phyloP scores from a whole-genome alignment of 1,284 basidiomycete species.

The Thecaphora frezii region DNA sequence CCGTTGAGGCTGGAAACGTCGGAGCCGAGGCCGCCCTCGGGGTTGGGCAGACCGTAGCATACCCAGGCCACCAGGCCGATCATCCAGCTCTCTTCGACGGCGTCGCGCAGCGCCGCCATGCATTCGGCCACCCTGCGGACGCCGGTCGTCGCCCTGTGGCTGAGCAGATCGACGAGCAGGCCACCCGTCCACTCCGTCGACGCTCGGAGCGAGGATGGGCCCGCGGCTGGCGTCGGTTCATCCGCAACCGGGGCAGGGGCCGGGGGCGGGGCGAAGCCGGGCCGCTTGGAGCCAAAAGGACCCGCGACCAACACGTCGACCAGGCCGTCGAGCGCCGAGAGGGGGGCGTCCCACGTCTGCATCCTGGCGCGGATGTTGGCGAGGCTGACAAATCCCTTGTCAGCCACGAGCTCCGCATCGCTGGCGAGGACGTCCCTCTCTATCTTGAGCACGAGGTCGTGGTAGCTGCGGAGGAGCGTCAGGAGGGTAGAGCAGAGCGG shows the following conservation, averaged over 20 bases:
- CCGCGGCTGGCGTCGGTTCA: too few species aligned
- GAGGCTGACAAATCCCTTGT: conserved; percentile 30
- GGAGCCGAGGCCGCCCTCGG: conserved; percentile 14
- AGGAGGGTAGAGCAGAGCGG: conserved; percentile 38
- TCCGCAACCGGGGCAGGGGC: too few species aligned
- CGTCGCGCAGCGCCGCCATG: conserved; percentile 26
- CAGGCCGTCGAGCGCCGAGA: conserved; percentile 27
- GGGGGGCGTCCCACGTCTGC: conserved; percentile 33
- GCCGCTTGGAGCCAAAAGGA: conserved; percentile 2
- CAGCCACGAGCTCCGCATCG: conserved; percentile 23
- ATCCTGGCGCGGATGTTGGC: conserved; percentile 32
- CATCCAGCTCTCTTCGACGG: conserved; percentile 42
- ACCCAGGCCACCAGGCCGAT: conserved; percentile 35
- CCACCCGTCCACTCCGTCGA: conserved; percentile 38
- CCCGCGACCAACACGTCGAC: conserved; percentile 23
- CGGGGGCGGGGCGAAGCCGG: neutral
- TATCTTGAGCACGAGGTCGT: conserved; percentile 22
- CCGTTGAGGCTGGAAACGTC: neutral
- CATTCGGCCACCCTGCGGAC: conserved; percentile 22
- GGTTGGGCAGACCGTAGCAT: conserved; percentile 33
- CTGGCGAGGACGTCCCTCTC: conserved; percentile 27
- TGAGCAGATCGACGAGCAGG: conserved; percentile 35
- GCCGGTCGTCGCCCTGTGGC: conserved; percentile 21
- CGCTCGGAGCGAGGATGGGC: neutral
- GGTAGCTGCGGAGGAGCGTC: conserved; percentile 25